A percentile compares a stretch with the other conserved stretches of the same genome.
These are phyloP conservation scores for Senna tora DNA, from an alignment of 306 rosid genomes.

Conservation along the genomic window DNA sequence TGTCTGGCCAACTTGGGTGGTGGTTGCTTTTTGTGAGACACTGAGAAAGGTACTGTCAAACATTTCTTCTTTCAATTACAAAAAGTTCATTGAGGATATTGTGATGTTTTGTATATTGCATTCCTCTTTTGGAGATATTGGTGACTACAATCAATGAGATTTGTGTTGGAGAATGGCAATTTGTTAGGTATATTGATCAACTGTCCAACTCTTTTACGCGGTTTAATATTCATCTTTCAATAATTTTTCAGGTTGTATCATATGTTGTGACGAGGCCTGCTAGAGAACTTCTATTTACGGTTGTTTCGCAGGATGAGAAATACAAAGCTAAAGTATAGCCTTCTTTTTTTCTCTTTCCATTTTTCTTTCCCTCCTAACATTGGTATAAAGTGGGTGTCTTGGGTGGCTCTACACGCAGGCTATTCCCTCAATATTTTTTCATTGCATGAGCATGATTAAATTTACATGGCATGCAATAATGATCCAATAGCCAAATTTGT, in stretches of 20 bases:
- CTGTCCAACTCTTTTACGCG: background rate
- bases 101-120: constrained; percentile 13
- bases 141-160: constrained; percentile 2
- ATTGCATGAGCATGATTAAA: background rate
- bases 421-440: constrained; percentile 22
- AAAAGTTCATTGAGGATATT: constrained; percentile 17
- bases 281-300: constrained; percentile 89
- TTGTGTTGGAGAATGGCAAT: background rate
- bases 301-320: constrained; percentile 96
- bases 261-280: constrained; percentile 96
- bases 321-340: constrained; percentile 86
- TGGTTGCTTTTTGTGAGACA: constrained; percentile 81
- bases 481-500: constrained; percentile 1
- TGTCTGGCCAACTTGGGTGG: constrained; percentile 90
- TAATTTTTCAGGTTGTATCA: constrained; percentile 72
- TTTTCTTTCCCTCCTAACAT: constrained; percentile 20
- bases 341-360: constrained; percentile 23
- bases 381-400: constrained; percentile 4
- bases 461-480: constrained; percentile 2
- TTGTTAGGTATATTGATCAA: constrained; percentile 21
- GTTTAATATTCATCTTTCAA: constrained; percentile 29
- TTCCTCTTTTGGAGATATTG: constrained; percentile 34
- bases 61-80: constrained; percentile 24
- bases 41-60: constrained; percentile 66
- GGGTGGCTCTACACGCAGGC: background rate